Evolutionary conservation across 306 rosid genomes (phyloP).

Genomic region (Vigna reflexopilosa): DNA sequence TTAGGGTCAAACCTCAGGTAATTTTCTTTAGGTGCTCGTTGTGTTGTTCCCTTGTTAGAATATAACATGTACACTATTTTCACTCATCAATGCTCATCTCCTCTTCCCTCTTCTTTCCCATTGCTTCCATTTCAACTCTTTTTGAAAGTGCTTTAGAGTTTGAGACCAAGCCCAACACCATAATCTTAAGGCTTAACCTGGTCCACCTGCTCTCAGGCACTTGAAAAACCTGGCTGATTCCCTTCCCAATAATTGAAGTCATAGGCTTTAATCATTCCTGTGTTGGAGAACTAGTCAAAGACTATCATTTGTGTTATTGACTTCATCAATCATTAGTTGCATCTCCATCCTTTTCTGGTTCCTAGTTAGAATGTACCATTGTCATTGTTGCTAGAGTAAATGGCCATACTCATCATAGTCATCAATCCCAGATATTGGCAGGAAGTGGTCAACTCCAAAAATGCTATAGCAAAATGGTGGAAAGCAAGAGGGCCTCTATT

Average conservation of each 20-base stretch:
- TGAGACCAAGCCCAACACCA: slow-evolving; percentile 1
- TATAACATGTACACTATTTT: slow-evolving; percentile 6
- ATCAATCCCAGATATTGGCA: neutral
- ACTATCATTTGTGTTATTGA: neutral
- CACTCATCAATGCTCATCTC: neutral
- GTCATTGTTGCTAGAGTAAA: neutral
- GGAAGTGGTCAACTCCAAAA: neutral
- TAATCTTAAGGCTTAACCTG: neutral
- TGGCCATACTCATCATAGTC: neutral
- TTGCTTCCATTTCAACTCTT: slow-evolving; percentile 6
- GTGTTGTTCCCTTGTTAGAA: slow-evolving; percentile 11
- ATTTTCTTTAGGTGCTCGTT: neutral
- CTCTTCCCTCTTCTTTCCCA: slow-evolving; percentile 5
- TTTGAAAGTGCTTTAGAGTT: neutral
- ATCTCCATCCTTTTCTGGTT: neutral
- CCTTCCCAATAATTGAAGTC: neutral
- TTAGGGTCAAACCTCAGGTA: slow-evolving; percentile 1
- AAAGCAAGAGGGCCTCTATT: neutral
- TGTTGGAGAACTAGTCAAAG: slow-evolving; percentile 3
- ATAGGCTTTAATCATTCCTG: slow-evolving; percentile 1
- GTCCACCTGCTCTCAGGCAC: neutral
- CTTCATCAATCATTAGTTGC: neutral
- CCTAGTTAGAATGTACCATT: neutral
- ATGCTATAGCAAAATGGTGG: neutral
- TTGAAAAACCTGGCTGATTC: neutral